These are phyloP conservation scores for Tolypocladium amazonense DNA, from an alignment of 2,329 filamentous ascomycete genomes.

Conservation along the genomic window DNA sequence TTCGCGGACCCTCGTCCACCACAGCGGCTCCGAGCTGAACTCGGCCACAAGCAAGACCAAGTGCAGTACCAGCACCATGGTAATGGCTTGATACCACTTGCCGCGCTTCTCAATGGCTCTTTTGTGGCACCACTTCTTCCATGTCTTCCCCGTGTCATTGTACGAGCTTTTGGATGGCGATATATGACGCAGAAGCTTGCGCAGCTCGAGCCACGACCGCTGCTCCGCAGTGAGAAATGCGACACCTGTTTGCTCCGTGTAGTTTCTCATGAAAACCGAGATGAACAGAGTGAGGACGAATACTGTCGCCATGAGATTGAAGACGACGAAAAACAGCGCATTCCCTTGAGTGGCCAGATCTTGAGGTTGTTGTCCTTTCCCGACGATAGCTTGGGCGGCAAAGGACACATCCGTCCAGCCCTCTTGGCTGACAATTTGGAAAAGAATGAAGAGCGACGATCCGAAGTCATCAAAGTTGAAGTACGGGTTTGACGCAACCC, in stretches of 20 bases:
- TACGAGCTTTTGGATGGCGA: conserved; percentile 90
- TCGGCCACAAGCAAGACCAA: conserved; percentile 75
- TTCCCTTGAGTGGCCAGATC: conserved; percentile 67
- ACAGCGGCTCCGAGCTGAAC: conserved; percentile 62
- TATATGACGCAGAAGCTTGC: conserved; percentile 85
- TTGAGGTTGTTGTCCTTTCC: conserved; percentile 61
- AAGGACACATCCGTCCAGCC: conserved; percentile 95
- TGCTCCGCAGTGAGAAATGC: conserved; percentile 94
- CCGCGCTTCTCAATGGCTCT: conserved; percentile 90
- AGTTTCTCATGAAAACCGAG: conserved; percentile 99
- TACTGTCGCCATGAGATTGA: conserved; percentile 92
- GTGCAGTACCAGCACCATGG: conserved; percentile 69
- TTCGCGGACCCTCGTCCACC: conserved; percentile 64
- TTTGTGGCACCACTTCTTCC: conserved; percentile 92
- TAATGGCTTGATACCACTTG: conserved; percentile 79
- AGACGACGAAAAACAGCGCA: conserved; percentile 86
- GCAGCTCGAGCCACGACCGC: conserved; percentile 88
- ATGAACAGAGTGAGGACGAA: conserved; percentile 97
- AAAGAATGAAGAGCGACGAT: conserved; percentile 89
- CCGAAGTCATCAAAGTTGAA: conserved; percentile 94
- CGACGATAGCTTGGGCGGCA: conserved; percentile 71
- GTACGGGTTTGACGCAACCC: conserved; percentile 69
- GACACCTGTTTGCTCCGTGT: conserved; percentile 96
- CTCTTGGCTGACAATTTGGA: conserved; percentile 97
- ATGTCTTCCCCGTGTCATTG: conserved; percentile 61